Evolutionary conservation across 371 early-diverging fungal genomes (phyloP), one percentile per base, ranked within the genome.

Genomic region (Basidiobolus meristosporus): DNA sequence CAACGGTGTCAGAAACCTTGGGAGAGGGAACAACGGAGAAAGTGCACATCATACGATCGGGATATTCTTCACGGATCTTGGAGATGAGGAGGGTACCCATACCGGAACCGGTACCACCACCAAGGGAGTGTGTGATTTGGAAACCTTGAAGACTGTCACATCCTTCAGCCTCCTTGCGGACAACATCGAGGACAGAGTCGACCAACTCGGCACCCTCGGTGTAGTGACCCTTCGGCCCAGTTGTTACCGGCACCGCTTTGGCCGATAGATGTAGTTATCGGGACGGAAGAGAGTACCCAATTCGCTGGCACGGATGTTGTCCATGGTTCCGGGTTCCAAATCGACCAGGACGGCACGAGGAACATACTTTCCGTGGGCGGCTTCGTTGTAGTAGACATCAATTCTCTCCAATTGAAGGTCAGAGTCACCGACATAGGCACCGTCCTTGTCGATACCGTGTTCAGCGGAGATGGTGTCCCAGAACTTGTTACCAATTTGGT

Each of bases 321-420:
- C 98, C 85, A 98, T 95, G 44, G 98, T 97, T 42, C 97, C 98
- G 32, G 98, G 98, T 70, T 98, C 99, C 30, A 98, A 65, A 69
- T 98, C 99, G 40, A 98, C 90, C 31, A 98, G 65, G 47, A 98
- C 95, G 38, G 98, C 91, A 56, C 98, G 77, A 17, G 98, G 98
- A 26, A 80, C 79, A 44, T 87, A 88, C 61, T 85, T 83, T 48
- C 73, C 76, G 44, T 61, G 59, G 36, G 63, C 55, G 30, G 87
- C 84, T 61, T 98, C 95, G 62, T 91, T 95, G 68, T 85, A 96
- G 73, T 93, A 96, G 45, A 98, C 98, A 48, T 92, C 93, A 64
- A 97, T 86, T 52, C 95, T 85, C 68, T 98, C 98, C 36, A 95
- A 70, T 68, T 98, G 96, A 43, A 80, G 64, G 56, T 82, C 83